Evolutionary conservation across 306 rosid genomes (phyloP).

Genomic region (Castanospermum australe): DNA sequence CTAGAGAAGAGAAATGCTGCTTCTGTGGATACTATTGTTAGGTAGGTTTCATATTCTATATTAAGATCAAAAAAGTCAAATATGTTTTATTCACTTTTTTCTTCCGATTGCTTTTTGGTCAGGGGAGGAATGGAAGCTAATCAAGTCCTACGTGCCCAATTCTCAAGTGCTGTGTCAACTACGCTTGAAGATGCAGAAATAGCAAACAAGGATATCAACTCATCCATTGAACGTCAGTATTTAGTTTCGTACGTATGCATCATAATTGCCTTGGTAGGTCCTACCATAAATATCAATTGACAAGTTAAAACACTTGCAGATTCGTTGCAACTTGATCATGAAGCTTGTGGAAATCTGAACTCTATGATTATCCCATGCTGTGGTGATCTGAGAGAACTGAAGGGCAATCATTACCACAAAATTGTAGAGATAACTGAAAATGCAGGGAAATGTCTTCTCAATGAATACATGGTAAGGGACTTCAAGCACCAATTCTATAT

Average conservation of each 20-base stretch:
- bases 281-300: conserved; percentile 27
- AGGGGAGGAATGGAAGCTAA: conserved; percentile 90
- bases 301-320: conserved; percentile 54
- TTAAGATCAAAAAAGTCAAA: not conserved
- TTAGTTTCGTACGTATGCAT: conserved; percentile 13
- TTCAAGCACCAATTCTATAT: not conserved
- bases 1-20: conserved; percentile 74
- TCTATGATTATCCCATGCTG: conserved; percentile 88
- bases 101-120: not conserved
- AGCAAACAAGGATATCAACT: conserved; percentile 80
- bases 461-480: conserved; percentile 74
- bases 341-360: conserved; percentile 86
- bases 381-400: conserved; percentile 82
- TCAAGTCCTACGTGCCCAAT: conserved; percentile 69
- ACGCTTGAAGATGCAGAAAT: conserved; percentile 80
- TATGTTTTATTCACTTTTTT: conserved; percentile 13
- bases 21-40: conserved; percentile 80
- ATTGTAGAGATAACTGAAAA: conserved; percentile 88
- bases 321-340: conserved; percentile 91
- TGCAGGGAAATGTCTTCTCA: conserved; percentile 85
- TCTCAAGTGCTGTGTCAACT: conserved; percentile 70
- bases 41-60: conserved; percentile 47
- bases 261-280: not conserved
- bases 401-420: conserved; percentile 90
- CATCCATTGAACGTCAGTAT: conserved; percentile 80